phyloP scores from a whole-genome alignment of 2,329 filamentous ascomycete species.

The Cryoendolithus antarcticus region DNA sequence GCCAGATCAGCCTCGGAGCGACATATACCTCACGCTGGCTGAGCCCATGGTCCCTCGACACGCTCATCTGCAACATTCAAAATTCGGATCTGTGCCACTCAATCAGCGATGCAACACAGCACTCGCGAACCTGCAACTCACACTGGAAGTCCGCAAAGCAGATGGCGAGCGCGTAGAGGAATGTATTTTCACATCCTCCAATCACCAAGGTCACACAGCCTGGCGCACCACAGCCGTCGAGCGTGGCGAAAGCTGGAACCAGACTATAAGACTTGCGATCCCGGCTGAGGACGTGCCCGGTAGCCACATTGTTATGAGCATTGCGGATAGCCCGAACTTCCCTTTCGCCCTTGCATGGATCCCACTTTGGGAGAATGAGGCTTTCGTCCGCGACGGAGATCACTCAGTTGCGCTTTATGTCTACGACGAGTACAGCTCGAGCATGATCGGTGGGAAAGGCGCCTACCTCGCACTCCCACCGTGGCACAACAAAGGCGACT shows the following conservation, averaged over 20 bases:
- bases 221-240: conserved; percentile 79
- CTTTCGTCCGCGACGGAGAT: conserved; percentile 75
- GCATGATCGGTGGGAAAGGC: conserved; percentile 59
- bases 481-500: conserved; percentile 58
- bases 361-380: conserved; percentile 83
- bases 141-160: conserved; percentile 70
- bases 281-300: conserved; percentile 66
- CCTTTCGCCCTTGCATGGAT: conserved; percentile 89
- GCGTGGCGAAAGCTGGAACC: conserved; percentile 61
- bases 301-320: conserved; percentile 77
- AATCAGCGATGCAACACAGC: conserved; percentile 43
- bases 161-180: conserved; percentile 73
- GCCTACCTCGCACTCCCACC: conserved; percentile 81
- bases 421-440: conserved; percentile 81
- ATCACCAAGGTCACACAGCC: conserved; percentile 62
- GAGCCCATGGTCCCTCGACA: conserved; percentile 64
- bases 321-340: conserved; percentile 73
- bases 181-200: conserved; percentile 79
- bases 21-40: conserved; percentile 83
- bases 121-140: conserved; percentile 71
- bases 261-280: conserved; percentile 73
- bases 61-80: conserved; percentile 52
- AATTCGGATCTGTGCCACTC: conserved; percentile 68
- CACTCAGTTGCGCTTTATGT: conserved; percentile 77
- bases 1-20: conserved; percentile 74